A percentile compares a stretch with the other conserved stretches of the same genome.
phyloP scores from a whole-genome alignment of 164 flowering plant species.

The Pachysandra terminalis region DNA sequence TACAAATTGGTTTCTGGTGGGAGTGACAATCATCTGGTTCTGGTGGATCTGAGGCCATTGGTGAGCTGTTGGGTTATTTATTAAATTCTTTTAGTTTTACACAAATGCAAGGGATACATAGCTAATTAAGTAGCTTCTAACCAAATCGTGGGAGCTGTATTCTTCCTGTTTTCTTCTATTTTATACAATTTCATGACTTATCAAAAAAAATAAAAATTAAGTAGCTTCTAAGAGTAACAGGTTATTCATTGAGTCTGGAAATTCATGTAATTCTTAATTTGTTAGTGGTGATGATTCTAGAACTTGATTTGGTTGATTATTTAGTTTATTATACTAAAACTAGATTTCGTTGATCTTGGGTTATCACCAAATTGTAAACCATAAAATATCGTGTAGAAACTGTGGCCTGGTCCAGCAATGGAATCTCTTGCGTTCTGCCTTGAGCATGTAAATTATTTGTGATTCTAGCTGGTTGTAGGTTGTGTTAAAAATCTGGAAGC shows the following conservation, averaged over 20 bases:
- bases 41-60: slow-evolving; percentile 84
- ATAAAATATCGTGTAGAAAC: too few relatives aligned
- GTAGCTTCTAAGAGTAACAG: not conserved
- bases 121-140: not conserved
- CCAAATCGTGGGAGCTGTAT: too few relatives aligned
- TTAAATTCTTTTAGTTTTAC: not conserved
- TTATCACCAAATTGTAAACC: not conserved
- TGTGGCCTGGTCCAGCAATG: not conserved
- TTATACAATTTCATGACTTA: too few relatives aligned
- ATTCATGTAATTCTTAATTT: not conserved
- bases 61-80: slow-evolving; percentile 33
- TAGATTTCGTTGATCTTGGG: not conserved
- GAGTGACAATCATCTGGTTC: slow-evolving; percentile 89
- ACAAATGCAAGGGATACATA: not conserved
- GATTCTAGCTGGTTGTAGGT: too few relatives aligned
- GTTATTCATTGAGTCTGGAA: not conserved
- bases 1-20: slow-evolving; percentile 93
- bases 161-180: too few relatives aligned
- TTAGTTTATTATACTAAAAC: not conserved
- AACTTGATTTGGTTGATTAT: too few relatives aligned
- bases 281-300: not conserved
- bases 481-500: too few relatives aligned
- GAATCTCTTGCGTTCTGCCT: not conserved
- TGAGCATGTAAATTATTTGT: not conserved
- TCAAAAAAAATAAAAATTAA: too few relatives aligned